These are phyloP conservation scores for Epithele typhae DNA, from an alignment of 768 basidiomycete genomes.

Conservation along the genomic window DNA sequence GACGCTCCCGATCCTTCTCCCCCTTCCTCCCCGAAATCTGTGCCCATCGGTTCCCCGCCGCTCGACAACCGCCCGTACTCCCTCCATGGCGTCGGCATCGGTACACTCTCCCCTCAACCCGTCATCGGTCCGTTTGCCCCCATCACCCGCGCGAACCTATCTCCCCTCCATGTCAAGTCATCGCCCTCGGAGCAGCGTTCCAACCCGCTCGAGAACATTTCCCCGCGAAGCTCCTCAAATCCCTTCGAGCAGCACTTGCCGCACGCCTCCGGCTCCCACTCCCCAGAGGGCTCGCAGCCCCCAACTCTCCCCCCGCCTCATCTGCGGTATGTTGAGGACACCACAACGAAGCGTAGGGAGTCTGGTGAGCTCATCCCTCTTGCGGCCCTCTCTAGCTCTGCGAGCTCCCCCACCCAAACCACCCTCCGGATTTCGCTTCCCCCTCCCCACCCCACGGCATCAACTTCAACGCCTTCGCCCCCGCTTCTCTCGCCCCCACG, in stretches of 20 bases:
- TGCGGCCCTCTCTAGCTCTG: slow-evolving; percentile 8
- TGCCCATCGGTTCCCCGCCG: slow-evolving; percentile 12
- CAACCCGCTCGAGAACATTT: slow-evolving; percentile 13
- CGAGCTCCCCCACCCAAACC: background rate
- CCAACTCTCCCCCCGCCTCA: slow-evolving; percentile 9
- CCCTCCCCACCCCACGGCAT: slow-evolving; percentile 13
- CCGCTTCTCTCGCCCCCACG: slow-evolving; percentile 10
- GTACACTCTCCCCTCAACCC: slow-evolving; percentile 22
- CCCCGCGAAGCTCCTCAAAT: slow-evolving; percentile 5
- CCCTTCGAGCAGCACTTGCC: slow-evolving; percentile 8
- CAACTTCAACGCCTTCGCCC: slow-evolving; percentile 18
- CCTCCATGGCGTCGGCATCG: slow-evolving; percentile 23
- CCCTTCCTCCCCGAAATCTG: slow-evolving; percentile 7
- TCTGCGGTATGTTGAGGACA: slow-evolving; percentile 10
- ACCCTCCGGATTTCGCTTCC: slow-evolving; percentile 20
- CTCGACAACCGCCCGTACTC: slow-evolving; percentile 16
- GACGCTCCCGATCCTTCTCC: slow-evolving; percentile 8
- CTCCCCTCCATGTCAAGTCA: slow-evolving; percentile 12
- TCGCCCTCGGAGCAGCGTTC: slow-evolving; percentile 14
- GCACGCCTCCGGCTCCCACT: slow-evolving; percentile 2
- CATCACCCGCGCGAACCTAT: slow-evolving; percentile 12
- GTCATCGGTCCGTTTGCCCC: slow-evolving; percentile 19
- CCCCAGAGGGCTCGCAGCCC: slow-evolving; percentile 2
- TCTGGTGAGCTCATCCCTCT: slow-evolving; percentile 10
- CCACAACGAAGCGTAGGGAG: slow-evolving; percentile 5